Evolutionary conservation across 352 stramenopile species (phyloP).

Genomic region (Albugo candida): DNA sequence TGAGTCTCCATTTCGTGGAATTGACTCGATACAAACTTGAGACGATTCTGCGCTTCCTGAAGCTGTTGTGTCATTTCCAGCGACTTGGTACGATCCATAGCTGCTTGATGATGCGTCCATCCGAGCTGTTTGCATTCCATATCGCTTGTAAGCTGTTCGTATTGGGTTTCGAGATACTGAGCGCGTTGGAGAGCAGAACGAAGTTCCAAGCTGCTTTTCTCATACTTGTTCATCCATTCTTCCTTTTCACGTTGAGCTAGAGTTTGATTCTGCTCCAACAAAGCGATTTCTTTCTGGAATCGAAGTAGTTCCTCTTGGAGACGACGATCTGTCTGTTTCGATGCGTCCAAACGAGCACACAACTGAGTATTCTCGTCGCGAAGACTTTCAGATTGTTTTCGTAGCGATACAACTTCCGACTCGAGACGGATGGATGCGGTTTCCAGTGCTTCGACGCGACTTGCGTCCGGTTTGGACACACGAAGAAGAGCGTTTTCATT

Average conservation of each 20-base stretch:
- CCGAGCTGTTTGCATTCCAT: no score
- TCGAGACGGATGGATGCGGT: no score
- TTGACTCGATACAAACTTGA: slow-evolving; percentile 28
- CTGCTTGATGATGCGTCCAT: no score
- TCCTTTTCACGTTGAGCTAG: slow-evolving; percentile 27
- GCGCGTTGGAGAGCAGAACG: slow-evolving; percentile 32
- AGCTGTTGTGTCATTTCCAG: neutral
- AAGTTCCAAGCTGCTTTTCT: slow-evolving; percentile 26
- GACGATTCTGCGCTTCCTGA: slow-evolving; percentile 32
- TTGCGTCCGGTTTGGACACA: no score
- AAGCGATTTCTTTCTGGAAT: slow-evolving; percentile 18
- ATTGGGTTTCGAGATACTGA: slow-evolving; percentile 54
- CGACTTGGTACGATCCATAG: no score
- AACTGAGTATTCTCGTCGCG: slow-evolving; percentile 39
- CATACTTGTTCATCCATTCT: slow-evolving; percentile 32
- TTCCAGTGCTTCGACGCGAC: no score
- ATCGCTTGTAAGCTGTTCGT: slow-evolving; percentile 36
- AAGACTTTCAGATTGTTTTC: slow-evolving; percentile 19
- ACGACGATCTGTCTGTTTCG: slow-evolving; percentile 19
- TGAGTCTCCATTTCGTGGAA: slow-evolving; percentile 35
- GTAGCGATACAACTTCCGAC: no score
- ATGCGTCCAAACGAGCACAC: slow-evolving; percentile 28
- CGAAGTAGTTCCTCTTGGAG: slow-evolving; percentile 30
- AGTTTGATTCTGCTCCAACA: slow-evolving; percentile 15
- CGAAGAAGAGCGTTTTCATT: no score